Conservation (phyloP, 2,329 filamentous ascomycete species). For the Pseudogymnoascus sp. region DNA sequence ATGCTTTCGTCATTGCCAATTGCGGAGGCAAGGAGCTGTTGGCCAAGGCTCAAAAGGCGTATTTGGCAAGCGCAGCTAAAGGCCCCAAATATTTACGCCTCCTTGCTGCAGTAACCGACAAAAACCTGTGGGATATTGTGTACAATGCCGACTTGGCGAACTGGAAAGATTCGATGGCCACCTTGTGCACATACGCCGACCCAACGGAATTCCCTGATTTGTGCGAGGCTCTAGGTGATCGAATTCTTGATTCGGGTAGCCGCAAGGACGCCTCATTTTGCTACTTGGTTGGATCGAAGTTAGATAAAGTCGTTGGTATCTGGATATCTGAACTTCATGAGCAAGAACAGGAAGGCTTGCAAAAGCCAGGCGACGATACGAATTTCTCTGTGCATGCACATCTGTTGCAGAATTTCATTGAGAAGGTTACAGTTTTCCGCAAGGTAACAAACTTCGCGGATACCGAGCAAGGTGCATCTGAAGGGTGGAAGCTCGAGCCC, state of each 20-base stretch:
- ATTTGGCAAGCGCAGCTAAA: conserved; percentile 66
- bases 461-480: conserved; percentile 57
- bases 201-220: conserved; percentile 87
- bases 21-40: conserved; percentile 90
- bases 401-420: conserved; percentile 85
- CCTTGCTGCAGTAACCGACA: conserved; percentile 82
- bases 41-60: conserved; percentile 86
- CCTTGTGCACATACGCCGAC: conserved; percentile 90
- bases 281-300: conserved; percentile 87
- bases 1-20: conserved; percentile 97
- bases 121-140: conserved; percentile 97
- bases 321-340: conserved; percentile 89
- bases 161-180: conserved; percentile 97
- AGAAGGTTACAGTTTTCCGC: conserved; percentile 96
- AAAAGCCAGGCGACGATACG: conserved; percentile 62
- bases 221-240: conserved; percentile 88
- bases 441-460: conserved; percentile 89
- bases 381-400: conserved; percentile 87
- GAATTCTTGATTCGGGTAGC: conserved; percentile 64
- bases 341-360: conserved; percentile 65
- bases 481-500: conserved; percentile 79
- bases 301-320: conserved; percentile 93
- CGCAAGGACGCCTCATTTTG: conserved; percentile 94
- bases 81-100: conserved; percentile 88
- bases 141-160: conserved; percentile 88